phyloP scores from a whole-genome alignment of 2,329 filamentous ascomycete species.

The Colletotrichum somersetense region DNA sequence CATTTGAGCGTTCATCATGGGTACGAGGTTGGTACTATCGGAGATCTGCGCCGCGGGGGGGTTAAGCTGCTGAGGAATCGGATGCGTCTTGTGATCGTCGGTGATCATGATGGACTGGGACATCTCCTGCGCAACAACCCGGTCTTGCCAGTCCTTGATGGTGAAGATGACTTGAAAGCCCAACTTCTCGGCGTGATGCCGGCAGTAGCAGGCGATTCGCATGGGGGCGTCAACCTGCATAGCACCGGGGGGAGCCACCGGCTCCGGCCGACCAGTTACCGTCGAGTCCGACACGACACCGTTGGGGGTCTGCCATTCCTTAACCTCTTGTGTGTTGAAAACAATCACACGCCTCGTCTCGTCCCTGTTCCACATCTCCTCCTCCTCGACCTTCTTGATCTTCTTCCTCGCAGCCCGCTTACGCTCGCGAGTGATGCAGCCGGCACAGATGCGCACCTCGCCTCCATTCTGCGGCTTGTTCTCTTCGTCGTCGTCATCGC shows the following conservation, averaged over 20 bases:
- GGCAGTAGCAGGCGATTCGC: conserved; percentile 97
- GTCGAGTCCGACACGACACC: conserved; percentile 53
- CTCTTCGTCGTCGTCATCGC: conserved; percentile 70
- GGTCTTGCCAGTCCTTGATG: conserved; percentile 83
- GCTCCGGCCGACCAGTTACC: conserved; percentile 57
- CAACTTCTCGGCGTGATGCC: conserved; percentile 92
- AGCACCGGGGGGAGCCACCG: conserved; percentile 65
- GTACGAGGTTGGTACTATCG: conserved; percentile 37
- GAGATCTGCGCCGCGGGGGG: conserved; percentile 37
- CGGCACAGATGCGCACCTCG: conserved; percentile 91
- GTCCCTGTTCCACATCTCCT: conserved; percentile 85
- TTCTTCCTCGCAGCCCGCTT: conserved; percentile 95
- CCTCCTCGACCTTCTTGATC: conserved; percentile 91
- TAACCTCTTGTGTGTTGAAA: conserved; percentile 90
- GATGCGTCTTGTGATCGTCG: conserved; percentile 94
- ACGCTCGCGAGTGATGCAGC: conserved; percentile 92
- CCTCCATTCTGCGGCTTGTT: conserved; percentile 86
- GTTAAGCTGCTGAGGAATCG: conserved; percentile 52
- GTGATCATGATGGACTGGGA: conserved; percentile 95
- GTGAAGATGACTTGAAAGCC: conserved; percentile 97
- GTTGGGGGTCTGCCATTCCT: conserved; percentile 78
- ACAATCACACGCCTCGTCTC: conserved; percentile 87
- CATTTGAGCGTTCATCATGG: conserved; percentile 37
- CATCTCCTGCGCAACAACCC: conserved; percentile 85
- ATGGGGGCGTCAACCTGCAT: conserved; percentile 89